Percentiles rank a stretch among this genome's conserved stretches.
Evolutionary conservation across 1,139 yeast genomes (phyloP).

Genomic region (Hyphopichia wangnamkhiaoensis): DNA sequence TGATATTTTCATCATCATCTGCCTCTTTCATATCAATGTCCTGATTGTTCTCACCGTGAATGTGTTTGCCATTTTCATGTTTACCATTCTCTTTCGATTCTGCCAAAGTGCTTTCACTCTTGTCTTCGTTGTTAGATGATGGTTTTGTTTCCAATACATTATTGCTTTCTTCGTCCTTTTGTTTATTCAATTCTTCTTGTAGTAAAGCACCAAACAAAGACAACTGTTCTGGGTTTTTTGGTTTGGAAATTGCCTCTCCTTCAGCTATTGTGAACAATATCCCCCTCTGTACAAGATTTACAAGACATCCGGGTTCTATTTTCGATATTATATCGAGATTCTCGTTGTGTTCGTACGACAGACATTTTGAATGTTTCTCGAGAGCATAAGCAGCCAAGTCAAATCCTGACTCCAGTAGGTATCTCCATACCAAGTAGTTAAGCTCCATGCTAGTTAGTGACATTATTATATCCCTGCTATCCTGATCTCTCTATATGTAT

Average conservation of each 20-base stretch:
- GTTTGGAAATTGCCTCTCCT: slow-evolving; percentile 18
- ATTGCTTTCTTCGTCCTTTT: slow-evolving; percentile 6
- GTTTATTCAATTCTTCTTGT: slow-evolving; percentile 19
- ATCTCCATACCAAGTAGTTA: slow-evolving; percentile 91
- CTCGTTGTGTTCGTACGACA: slow-evolving; percentile 51
- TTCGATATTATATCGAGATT: slow-evolving; percentile 51
- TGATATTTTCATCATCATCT: slow-evolving; percentile 5
- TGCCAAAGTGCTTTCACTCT: slow-evolving; percentile 13
- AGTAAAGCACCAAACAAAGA: slow-evolving; percentile 35
- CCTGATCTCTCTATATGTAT: not conserved
- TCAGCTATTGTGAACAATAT: slow-evolving; percentile 58
- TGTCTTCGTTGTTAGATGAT: slow-evolving; percentile 3
- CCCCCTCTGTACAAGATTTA: slow-evolving; percentile 82
- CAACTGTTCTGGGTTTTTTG: slow-evolving; percentile 18
- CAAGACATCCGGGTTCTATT: slow-evolving; percentile 68
- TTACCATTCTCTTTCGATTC: slow-evolving; percentile 12
- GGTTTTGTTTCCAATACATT: slow-evolving; percentile 1
- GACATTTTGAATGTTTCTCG: slow-evolving; percentile 70
- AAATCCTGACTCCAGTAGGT: slow-evolving; percentile 83
- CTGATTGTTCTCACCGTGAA: slow-evolving; percentile 6
- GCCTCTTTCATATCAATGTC: slow-evolving; percentile 19
- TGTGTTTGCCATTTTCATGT: not conserved
- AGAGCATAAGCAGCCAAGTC: slow-evolving; percentile 82
- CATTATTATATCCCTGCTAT: slow-evolving; percentile 57
- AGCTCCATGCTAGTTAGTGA: slow-evolving; percentile 82